Percentiles rank a stretch among this genome's conserved stretches.
These are phyloP conservation scores for Guadua angustifolia DNA, from an alignment of 176 grass and related monocot genomes.

Conservation along the genomic window DNA sequence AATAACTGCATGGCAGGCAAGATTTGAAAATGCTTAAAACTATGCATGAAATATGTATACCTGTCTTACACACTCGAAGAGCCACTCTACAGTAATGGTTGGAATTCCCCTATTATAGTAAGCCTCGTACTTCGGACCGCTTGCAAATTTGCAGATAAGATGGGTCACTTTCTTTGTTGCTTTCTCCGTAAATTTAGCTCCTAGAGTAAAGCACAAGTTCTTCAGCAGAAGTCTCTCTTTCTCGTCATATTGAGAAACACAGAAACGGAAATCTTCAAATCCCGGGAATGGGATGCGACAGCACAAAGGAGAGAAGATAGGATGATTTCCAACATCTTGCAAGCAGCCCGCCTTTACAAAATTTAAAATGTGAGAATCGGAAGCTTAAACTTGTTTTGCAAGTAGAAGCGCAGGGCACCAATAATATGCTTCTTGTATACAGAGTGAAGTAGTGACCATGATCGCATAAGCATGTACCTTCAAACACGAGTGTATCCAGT, in stretches of 20 bases:
- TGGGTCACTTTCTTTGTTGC: conserved; percentile 67
- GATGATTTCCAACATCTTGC: conserved; percentile 83
- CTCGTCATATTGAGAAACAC: conserved; percentile 73
- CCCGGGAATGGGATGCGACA: conserved; percentile 78
- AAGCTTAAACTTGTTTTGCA: conserved; percentile 34
- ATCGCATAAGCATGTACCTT: conserved; percentile 56
- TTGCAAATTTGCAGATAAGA: conserved; percentile 82
- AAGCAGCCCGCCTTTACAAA: conserved; percentile 68
- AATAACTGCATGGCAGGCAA: conserved; percentile 8
- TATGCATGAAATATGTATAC: conserved; percentile 47
- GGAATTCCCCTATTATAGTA: conserved; percentile 60
- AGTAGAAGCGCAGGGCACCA: conserved; percentile 11
- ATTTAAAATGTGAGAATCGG: conserved; percentile 41
- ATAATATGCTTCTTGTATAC: conserved; percentile 30
- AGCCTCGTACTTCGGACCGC: conserved; percentile 73
- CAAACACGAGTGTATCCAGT: conserved; percentile 90
- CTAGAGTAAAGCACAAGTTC: conserved; percentile 79
- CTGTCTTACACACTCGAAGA: conserved; percentile 81
- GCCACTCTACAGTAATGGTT: conserved; percentile 75
- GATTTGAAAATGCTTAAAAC: conserved; percentile 33
- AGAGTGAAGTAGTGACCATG: conserved; percentile 14
- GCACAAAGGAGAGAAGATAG: conserved; percentile 85
- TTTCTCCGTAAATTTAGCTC: conserved; percentile 74
- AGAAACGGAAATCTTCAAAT: conserved; percentile 65
- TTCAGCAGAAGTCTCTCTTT: conserved; percentile 78